These are phyloP conservation scores for Cymbidium sinense DNA, from an alignment of 106 monocot species.

Conservation along the genomic window DNA sequence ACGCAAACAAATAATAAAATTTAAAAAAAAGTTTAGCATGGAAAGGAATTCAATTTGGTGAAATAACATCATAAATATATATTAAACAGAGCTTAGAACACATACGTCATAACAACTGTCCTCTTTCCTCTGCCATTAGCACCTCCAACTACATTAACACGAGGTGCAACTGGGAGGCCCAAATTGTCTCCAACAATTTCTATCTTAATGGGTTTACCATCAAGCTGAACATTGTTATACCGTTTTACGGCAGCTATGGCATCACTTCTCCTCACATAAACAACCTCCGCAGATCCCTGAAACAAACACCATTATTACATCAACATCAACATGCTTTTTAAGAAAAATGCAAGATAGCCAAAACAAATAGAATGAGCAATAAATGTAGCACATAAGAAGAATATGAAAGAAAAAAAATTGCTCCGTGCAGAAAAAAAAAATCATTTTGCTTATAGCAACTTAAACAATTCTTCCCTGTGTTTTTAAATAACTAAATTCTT, in stretches of 20 bases:
- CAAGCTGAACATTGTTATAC: constrained; percentile 92
- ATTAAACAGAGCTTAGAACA: not conserved
- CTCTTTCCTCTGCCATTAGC: constrained; percentile 63
- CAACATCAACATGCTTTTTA: not conserved
- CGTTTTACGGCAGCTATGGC: constrained; percentile 80
- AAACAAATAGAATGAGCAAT: too few species aligned
- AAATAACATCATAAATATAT: not conserved
- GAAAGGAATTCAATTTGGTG: not conserved
- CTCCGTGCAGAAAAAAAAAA: too few species aligned
- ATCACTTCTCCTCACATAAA: constrained; percentile 74
- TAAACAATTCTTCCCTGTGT: too few species aligned
- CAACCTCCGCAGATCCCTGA: constrained; percentile 90
- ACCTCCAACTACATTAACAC: constrained; percentile 56
- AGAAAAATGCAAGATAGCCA: too few species aligned
- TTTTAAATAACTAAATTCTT: too few species aligned
- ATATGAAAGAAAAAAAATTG: too few species aligned
- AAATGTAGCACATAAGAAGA: too few species aligned
- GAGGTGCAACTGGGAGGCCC: constrained; percentile 44
- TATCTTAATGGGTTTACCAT: constrained; percentile 96
- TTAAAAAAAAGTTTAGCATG: not conserved
- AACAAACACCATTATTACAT: not conserved
- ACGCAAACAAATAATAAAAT: not conserved
- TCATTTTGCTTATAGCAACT: too few species aligned
- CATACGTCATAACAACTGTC: constrained; percentile 83
- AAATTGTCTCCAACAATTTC: constrained; percentile 67